A percentile compares a stretch with the other conserved stretches of the same genome.
phyloP scores from a whole-genome alignment of 768 basidiomycete species.

The Pleurotus tuoliensis region DNA sequence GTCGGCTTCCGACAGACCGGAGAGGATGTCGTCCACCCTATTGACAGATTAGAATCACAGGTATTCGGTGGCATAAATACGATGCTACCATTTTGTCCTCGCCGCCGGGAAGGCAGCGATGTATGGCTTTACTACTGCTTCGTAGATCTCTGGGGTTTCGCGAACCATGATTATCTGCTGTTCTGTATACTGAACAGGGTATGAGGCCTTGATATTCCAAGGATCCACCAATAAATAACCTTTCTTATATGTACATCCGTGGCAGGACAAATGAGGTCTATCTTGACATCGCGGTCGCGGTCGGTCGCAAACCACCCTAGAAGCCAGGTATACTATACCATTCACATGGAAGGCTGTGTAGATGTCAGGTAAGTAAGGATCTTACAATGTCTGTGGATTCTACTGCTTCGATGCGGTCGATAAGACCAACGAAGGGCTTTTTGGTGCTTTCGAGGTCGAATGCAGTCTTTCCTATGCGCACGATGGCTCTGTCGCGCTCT shows the following conservation, averaged over 20 bases:
- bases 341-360: not conserved
- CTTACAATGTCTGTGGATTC: slow-evolving; percentile 69
- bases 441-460: slow-evolving; percentile 42
- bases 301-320: slow-evolving; percentile 60
- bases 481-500: slow-evolving; percentile 48
- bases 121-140: slow-evolving; percentile 69
- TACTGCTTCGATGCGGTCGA: slow-evolving; percentile 44
- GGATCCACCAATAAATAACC: slow-evolving; percentile 28
- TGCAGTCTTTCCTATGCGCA: slow-evolving; percentile 77
- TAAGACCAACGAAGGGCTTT: slow-evolving; percentile 31
- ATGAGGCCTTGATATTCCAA: not conserved
- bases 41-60: not conserved
- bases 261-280: slow-evolving; percentile 84
- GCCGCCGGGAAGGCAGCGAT: slow-evolving; percentile 70
- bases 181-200: slow-evolving; percentile 56
- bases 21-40: slow-evolving; percentile 86
- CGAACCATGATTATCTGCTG: slow-evolving; percentile 70
- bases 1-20: slow-evolving; percentile 69
- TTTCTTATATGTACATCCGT: slow-evolving; percentile 89
- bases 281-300: slow-evolving; percentile 64
- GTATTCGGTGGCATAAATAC: not conserved
- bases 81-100: slow-evolving; percentile 72
- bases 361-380: slow-evolving; percentile 4
- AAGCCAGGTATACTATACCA: slow-evolving; percentile 72
- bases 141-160: slow-evolving; percentile 82